Percentiles rank a stretch among this genome's conserved stretches.
Conservation (phyloP, 768 basidiomycete species). For the Agrocybe pediades region DNA sequence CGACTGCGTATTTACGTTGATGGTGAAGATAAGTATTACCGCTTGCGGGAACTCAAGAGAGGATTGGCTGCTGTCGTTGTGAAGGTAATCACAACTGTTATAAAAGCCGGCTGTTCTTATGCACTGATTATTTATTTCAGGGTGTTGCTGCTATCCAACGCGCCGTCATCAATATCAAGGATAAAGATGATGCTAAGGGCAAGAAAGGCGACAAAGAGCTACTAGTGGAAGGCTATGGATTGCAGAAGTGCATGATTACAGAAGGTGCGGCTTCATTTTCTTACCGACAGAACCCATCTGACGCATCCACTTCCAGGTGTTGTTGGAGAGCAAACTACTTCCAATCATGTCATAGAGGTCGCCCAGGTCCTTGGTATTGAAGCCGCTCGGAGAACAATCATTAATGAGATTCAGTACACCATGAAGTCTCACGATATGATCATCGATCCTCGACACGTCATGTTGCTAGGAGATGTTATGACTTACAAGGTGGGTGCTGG, state of each 20-base stretch:
- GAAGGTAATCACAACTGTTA: conserved; percentile 56
- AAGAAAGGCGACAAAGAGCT: conserved; percentile 90
- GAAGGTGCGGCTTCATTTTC: conserved; percentile 61
- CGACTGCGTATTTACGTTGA: conserved; percentile 82
- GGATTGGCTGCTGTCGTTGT: conserved; percentile 85
- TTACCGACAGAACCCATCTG: background rate
- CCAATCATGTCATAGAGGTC: conserved; percentile 97
- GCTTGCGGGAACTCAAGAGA: conserved; percentile 84
- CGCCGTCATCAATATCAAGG: conserved; percentile 95
- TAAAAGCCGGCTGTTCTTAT: background rate
- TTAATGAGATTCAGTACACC: conserved; percentile 96
- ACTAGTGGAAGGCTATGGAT: conserved; percentile 94
- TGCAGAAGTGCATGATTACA: conserved; percentile 96
- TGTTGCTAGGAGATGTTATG: conserved; percentile 99
- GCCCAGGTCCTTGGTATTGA: conserved; percentile 97
- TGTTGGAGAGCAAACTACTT: conserved; percentile 87
- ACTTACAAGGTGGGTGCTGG: conserved; percentile 80
- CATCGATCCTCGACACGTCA: conserved; percentile 97
- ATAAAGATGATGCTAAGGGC: conserved; percentile 76
- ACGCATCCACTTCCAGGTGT: conserved; percentile 64
- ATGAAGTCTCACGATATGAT: conserved; percentile 98
- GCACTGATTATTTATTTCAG: conserved; percentile 34
- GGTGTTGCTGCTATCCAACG: conserved; percentile 87
- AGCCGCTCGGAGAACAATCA: conserved; percentile 90
- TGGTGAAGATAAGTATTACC: conserved; percentile 76